These are phyloP conservation scores for Erigeron canadensis DNA, from an alignment of 129 eudicot species.

Conservation along the genomic window DNA sequence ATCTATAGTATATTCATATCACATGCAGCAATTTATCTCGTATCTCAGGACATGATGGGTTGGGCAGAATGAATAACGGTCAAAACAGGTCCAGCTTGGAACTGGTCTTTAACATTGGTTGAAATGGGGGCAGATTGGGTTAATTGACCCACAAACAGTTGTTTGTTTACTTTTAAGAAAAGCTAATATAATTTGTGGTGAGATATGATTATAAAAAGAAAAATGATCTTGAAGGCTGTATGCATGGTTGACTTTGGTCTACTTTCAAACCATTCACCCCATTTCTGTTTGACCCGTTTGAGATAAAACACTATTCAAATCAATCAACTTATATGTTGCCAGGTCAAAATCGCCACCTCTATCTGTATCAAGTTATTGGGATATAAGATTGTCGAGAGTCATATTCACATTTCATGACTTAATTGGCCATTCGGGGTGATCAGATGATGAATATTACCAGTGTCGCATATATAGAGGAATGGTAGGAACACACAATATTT, in stretches of 20 bases:
- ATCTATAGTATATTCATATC: too few relatives aligned
- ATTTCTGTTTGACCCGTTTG: not conserved
- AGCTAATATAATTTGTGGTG: not conserved
- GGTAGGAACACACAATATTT: not conserved
- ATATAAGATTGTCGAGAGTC: not conserved
- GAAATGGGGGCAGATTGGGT: not conserved
- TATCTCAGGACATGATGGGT: not conserved
- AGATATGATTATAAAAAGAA: not conserved
- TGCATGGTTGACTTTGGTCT: not conserved
- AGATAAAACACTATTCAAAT: not conserved
- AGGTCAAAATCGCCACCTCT: not conserved
- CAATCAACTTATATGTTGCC: not conserved
- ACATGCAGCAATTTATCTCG: not conserved
- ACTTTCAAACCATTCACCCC: not conserved
- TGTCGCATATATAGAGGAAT: not conserved
- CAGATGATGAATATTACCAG: not conserved
- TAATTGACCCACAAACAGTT: not conserved
- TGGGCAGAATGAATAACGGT: not conserved
- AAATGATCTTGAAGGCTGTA: not conserved
- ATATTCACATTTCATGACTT: not conserved
- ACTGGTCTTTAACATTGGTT: not conserved
- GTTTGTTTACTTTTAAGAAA: not conserved
- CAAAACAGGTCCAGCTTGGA: not conserved
- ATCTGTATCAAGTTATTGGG: not conserved
- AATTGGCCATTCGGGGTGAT: too few relatives aligned